Conservation (phyloP, 345 rosid genomes). For the Gossypium rotundifolium region DNA sequence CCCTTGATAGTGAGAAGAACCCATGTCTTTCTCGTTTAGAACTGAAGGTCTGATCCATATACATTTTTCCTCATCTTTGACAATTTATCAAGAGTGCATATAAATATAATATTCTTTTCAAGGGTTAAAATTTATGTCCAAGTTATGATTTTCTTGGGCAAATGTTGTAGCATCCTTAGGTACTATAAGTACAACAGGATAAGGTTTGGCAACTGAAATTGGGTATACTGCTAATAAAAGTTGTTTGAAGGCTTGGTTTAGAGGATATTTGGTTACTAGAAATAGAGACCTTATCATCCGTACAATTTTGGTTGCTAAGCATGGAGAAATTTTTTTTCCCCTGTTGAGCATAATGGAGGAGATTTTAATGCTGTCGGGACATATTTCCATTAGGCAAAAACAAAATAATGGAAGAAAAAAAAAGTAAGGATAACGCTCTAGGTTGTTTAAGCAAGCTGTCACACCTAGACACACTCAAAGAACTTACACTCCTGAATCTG, state of each 20-base stretch:
- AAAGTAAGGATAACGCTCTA: too few relatives aligned
- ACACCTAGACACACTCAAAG: neutral
- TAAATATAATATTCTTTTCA: neutral
- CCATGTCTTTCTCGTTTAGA: constrained; percentile 72
- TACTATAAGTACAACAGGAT: neutral
- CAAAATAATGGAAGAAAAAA: too few relatives aligned
- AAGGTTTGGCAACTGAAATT: neutral
- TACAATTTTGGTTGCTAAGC: neutral
- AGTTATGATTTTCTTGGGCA: neutral
- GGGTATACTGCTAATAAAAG: neutral
- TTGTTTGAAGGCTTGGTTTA: neutral
- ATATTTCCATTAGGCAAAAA: too few relatives aligned
- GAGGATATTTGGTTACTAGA: neutral
- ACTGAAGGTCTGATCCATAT: constrained; percentile 47
- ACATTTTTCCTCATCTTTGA: neutral
- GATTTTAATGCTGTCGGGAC: neutral
- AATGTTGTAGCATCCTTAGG: neutral
- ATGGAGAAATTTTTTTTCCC: neutral
- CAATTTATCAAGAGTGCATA: neutral
- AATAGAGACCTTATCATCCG: neutral
- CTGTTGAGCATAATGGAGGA: neutral
- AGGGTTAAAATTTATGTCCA: neutral
- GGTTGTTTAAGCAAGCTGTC: neutral
- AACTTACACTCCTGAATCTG: neutral
- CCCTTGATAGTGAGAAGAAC: constrained; percentile 51